phyloP scores from a whole-genome alignment of 208 protist genomes.

The Trypanosoma brucei region DNA sequence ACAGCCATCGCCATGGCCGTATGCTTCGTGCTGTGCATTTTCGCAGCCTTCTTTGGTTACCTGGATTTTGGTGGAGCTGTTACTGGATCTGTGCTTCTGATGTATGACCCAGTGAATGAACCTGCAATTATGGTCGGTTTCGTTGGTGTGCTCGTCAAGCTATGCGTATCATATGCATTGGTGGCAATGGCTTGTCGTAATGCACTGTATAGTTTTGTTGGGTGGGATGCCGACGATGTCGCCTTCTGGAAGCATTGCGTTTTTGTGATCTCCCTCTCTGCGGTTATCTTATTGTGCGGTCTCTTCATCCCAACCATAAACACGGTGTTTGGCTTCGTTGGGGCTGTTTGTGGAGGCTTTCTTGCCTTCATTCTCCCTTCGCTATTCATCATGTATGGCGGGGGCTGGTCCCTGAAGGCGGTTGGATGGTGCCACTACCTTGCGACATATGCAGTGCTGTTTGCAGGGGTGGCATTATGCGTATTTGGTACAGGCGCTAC shows the following conservation, averaged over 20 bases:
- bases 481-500: conserved; percentile 64
- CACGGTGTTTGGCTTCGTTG: conserved; percentile 71
- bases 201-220: conserved; percentile 45
- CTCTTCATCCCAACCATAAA: conserved; percentile 76
- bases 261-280: conserved; percentile 37
- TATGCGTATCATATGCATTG: conserved; percentile 48
- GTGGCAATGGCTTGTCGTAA: conserved; percentile 57
- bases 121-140: conserved; percentile 48
- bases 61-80: conserved; percentile 46
- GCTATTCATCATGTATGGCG: conserved; percentile 69
- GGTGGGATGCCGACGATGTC: conserved; percentile 43
- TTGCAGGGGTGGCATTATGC: conserved; percentile 52
- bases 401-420: conserved; percentile 43
- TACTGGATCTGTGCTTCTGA: conserved; percentile 47
- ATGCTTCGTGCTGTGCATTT: conserved; percentile 50
- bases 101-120: conserved; percentile 58
- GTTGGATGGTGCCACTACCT: conserved; percentile 52
- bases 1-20: conserved; percentile 36
- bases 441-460: conserved; percentile 37
- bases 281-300: conserved; percentile 61
- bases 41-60: conserved; percentile 58
- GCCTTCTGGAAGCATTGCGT: conserved; percentile 52
- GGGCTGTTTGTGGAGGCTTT: conserved; percentile 61
- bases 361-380: conserved; percentile 77
- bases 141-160: conserved; percentile 55